Evolutionary conservation across 805 yeast genomes (phyloP).

Genomic region (Pichia californica): DNA sequence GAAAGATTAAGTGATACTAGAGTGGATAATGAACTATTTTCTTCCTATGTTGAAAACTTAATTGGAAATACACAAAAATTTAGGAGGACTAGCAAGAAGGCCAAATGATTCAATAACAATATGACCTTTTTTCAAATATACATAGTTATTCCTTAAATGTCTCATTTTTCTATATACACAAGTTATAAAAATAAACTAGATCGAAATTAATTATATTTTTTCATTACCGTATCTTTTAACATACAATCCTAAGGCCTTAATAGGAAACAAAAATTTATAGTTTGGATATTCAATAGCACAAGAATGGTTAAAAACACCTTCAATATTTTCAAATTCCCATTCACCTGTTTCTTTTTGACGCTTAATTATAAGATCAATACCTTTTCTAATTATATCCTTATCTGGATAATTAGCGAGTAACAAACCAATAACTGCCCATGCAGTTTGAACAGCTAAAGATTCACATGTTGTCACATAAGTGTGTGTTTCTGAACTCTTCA

Average conservation of each 20-base stretch:
- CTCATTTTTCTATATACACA: background rate
- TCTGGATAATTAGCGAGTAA: slow-evolving; percentile 78
- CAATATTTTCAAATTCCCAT: slow-evolving; percentile 78
- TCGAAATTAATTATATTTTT: slow-evolving; percentile 1
- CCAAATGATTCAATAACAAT: too few relatives aligned
- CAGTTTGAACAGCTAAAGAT: slow-evolving; percentile 79
- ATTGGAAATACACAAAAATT: slow-evolving; percentile 86
- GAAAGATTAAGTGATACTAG: slow-evolving; percentile 41
- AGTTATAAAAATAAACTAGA: too few relatives aligned
- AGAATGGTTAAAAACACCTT: slow-evolving; percentile 94
- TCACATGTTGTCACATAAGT: slow-evolving; percentile 55
- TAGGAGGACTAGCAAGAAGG: slow-evolving; percentile 34
- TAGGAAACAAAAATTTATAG: slow-evolving; percentile 81
- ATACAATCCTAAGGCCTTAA: slow-evolving; percentile 85
- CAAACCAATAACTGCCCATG: slow-evolving; percentile 87
- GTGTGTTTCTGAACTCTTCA: slow-evolving; percentile 80
- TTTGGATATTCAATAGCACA: slow-evolving; percentile 93
- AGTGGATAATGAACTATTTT: slow-evolving; percentile 70
- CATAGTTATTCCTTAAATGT: too few relatives aligned
- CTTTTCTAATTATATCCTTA: slow-evolving; percentile 51
- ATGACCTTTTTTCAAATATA: too few relatives aligned
- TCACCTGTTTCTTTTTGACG: slow-evolving; percentile 75
- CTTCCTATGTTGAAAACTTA: slow-evolving; percentile 80
- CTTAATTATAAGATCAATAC: slow-evolving; percentile 53
- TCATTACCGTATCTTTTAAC: slow-evolving; percentile 21